Evolutionary conservation across 2,329 filamentous ascomycete genomes (phyloP), one percentile per base, ranked within the genome.

Genomic region (Botrytis byssoidea): DNA sequence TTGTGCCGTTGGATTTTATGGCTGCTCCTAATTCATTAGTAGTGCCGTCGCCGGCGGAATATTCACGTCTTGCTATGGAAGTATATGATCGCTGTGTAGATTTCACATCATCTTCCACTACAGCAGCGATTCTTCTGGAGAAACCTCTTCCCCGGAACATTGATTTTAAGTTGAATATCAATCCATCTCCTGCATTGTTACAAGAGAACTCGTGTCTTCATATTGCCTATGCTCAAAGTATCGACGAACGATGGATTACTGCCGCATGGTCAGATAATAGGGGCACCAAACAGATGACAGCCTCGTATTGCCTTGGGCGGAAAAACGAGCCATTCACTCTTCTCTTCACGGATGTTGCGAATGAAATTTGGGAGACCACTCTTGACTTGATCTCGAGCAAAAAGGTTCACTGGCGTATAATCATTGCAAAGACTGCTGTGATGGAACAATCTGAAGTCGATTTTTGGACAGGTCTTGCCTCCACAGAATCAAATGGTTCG

Each of bases 161-260:
- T 70, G 92, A 93, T 68, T 96, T 97, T 82, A 92, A 93, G 80
- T 83, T 95, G 3, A 87, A 85, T 1, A 82, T 88, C 0, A 89
- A 88, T 22, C 91, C 92, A 3, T 93, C 92, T 0, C 88, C 89
- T 29, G 92, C 93, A 29, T 84, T 95, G 9, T 85, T 96, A 71
- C 89, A 92, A 72, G 93, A 96, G 80, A 93, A 94, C 76, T 92
- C 90, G 0, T 92, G 92, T 79, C 89, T 97, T 44, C 93, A 97
- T 80, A 84, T 97, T 63, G 92, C 91, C 1, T 97, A 97, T 79
- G 89, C 92, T 2, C 87, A 90, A 72, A 95, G 92, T 79, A 85
- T 91, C 18, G 92, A 95, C 80, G 89, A 91, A 32, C 85, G 90
- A 14, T 97, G 94, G 94, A 84, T 96, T 55, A 91, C 91, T 20